Percentiles rank a stretch among this genome's conserved stretches.
phyloP scores from a whole-genome alignment of 176 grass and related monocot genomes.

The Oryza meridionalis region DNA sequence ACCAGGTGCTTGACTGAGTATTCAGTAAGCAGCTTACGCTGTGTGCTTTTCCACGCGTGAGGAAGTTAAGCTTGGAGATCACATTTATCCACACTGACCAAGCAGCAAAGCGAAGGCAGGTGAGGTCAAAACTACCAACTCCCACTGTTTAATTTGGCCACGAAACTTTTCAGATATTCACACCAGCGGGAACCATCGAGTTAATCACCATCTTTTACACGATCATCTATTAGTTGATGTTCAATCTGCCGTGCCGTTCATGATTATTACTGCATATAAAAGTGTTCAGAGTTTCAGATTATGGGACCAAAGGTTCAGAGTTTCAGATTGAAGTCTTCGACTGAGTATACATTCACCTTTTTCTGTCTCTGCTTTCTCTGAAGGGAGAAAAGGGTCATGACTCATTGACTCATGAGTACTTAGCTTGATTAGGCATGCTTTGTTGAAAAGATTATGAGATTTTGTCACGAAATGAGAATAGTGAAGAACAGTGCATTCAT shows the following conservation, averaged over 20 bases:
- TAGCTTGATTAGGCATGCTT: too few species aligned
- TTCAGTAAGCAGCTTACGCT: not conserved
- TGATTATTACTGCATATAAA: too few species aligned
- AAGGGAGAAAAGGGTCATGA: too few species aligned
- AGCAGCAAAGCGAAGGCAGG: not conserved
- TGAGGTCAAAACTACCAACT: slow-evolving; percentile 24
- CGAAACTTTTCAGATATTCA: not conserved
- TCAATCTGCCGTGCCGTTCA: too few species aligned
- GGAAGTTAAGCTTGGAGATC: not conserved
- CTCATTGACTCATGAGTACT: too few species aligned
- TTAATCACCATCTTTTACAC: not conserved
- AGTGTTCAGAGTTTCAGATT: too few species aligned
- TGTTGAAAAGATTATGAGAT: not conserved
- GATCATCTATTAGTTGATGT: too few species aligned
- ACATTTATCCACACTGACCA: slow-evolving; percentile 1
- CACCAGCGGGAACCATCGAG: not conserved
- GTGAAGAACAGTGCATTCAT: not conserved
- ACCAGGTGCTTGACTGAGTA: not conserved
- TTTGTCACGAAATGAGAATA: not conserved
- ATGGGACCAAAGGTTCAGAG: too few species aligned
- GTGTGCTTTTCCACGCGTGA: slow-evolving; percentile 3
- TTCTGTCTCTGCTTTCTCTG: too few species aligned
- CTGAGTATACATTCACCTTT: too few species aligned
- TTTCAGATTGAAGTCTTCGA: too few species aligned
- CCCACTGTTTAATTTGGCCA: slow-evolving; percentile 8